Evolutionary conservation across 768 basidiomycete species (phyloP).

Genomic region (Tricholoma sp.): DNA sequence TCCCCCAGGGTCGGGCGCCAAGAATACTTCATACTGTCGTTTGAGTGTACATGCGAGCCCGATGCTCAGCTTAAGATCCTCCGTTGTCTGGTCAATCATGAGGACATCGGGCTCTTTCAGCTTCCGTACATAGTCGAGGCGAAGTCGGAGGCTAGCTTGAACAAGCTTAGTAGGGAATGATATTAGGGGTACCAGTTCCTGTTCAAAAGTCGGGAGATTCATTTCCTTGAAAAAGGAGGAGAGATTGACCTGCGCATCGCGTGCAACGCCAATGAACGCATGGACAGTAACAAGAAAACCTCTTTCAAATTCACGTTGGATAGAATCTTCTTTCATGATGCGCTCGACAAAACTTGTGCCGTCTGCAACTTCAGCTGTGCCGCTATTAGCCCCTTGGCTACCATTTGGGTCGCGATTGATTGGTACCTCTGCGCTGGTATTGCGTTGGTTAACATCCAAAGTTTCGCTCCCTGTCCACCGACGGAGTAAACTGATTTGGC

Average conservation of each 20-base stretch:
- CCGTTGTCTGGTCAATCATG: conserved; percentile 91
- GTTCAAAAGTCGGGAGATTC: conserved; percentile 88
- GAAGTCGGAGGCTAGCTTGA: conserved; percentile 84
- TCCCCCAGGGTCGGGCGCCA: conserved; percentile 79
- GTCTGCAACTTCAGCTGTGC: conserved; percentile 47
- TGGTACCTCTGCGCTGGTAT: conserved; percentile 57
- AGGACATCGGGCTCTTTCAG: conserved; percentile 84
- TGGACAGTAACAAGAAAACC: conserved; percentile 86
- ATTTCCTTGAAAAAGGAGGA: conserved; percentile 74
- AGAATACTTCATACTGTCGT: conserved; percentile 88
- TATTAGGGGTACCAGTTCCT: conserved; percentile 84
- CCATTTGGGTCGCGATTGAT: conserved; percentile 24
- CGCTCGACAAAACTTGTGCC: conserved; percentile 90
- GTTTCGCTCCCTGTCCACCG: conserved; percentile 94
- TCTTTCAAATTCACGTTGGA: conserved; percentile 91
- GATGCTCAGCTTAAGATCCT: conserved; percentile 87
- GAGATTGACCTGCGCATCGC: conserved; percentile 81
- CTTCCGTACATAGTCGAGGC: conserved; percentile 84
- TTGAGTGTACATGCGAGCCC: conserved; percentile 94
- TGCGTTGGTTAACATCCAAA: conserved; percentile 81
- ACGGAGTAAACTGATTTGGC: conserved; percentile 74
- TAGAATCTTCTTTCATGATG: conserved; percentile 92
- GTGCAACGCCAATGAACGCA: conserved; percentile 78
- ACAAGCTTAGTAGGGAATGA: conserved; percentile 96
- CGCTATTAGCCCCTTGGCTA: conserved; percentile 18